Evolutionary conservation across 495 filamentous ascomycete genomes (phyloP), one percentile per base, ranked within the genome.

Genomic region (Clavariopsis aquatica): DNA sequence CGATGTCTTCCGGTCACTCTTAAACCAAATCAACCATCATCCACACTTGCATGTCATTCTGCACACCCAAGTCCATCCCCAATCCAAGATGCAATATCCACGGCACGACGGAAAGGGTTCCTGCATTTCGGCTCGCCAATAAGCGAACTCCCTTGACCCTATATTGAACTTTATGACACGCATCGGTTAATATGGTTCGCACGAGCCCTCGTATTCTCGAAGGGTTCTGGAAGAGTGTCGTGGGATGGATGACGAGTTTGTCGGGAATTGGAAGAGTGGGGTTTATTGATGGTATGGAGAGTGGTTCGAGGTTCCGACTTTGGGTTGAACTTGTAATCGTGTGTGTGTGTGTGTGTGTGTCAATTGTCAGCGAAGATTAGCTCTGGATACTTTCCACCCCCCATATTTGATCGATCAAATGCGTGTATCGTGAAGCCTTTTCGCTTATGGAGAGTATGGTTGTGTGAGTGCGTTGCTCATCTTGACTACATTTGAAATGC

Each of bases 101-200:
- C 51, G 51, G 51, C 10, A n/a, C 4, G 31, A 31, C 23, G 51
- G 51, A 54, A 5, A 12, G 51, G 4, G 47, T 51, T 51, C 47
- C 47, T 51, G 47, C 7, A 36, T 29, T 8, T 6, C 2, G 51
- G 24, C 10, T 20, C 24, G 51, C 51, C 26, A 54, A 54, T 54
- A 20, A 34, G 29, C 29, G 24, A n/a, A n/a, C n/a, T 22, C 51
- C 10, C 5, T 28, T 27, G 19, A 54, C n/a, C 28, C 51, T 31
- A 28, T 29, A 34, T 54, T 28, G 51, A 31, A 27, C 26, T 34
- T 34, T 54, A 2, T 54, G 51, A 20, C 1, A 8, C 9, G 19
- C 47, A 49, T 49, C 51, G 51, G 51, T 19, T 54, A 54, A 54
- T 54, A 6, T 10, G 38, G n/a, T 9, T n/a, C 38, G 15, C n/a